Base-by-base conservation (phyloP, 192 early-diverging fungal species). In the Lobosporangium transversale region DNA sequence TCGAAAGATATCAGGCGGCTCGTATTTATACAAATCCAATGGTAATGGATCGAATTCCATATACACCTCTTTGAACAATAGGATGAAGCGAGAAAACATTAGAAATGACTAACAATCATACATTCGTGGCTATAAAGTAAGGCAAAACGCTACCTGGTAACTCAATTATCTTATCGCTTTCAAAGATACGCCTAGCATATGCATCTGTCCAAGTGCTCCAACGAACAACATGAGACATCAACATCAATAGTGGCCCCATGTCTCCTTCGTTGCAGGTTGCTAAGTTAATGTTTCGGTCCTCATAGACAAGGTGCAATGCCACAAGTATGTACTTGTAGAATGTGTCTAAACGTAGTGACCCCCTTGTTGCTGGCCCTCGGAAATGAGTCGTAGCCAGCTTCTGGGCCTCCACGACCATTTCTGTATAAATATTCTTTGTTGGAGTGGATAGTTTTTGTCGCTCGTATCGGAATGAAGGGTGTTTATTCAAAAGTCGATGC, bases 251-350 rank as follows among this genome's bases (percentile, higher is more conserved):
- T 37, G 75, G 82, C 14, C 53, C 37, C 33, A 68, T 31, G 32
- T 80, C 45, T 4, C 66, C 45, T 15, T 78, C 68, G 20, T 78
- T 61, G 43, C 67, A 61, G 3, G 66, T 73, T 6, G 56, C 42
- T 23, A 79, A n/a, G 57, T 81, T 71, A 21, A 86, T 58, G 43
- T 80, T 81, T 18, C 87, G 40, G 62, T 89, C 84, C 32, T 89
- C 87, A 55, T 86, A 83, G 21, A 89, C 68, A 0, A 89, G 63
- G 62, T 89, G 88, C 4, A 89, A 54, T 0, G 80, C 57, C 10
- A 73, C 43, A 4, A 89, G 57, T 36, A 87, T 61, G 15, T 43
- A 53, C 6, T 54, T 55, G 36, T 88, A 68, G 58, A 68, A 84
- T 31, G 12, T 9, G 27, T 82, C 68, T 27, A 65, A 23, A 17